Conservation (phyloP, 2,329 filamentous ascomycete genomes). For the Cladobotryum mycophilum region DNA sequence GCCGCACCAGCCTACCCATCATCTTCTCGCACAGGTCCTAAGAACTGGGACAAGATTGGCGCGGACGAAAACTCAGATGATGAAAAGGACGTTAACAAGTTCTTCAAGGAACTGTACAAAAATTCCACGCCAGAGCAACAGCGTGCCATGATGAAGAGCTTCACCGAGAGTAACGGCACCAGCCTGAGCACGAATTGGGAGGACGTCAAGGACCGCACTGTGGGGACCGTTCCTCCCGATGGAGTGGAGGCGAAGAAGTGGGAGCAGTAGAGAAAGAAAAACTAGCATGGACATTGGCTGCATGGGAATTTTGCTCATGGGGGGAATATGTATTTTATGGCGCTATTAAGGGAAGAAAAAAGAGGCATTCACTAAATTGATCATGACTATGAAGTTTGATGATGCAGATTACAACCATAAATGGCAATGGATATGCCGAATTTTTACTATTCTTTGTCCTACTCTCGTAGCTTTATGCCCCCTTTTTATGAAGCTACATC, state of each 20-base stretch:
- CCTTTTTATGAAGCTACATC: no score
- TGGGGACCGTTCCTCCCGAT: constrained; percentile 68
- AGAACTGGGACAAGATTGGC: constrained; percentile 83
- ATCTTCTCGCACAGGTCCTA: constrained; percentile 74
- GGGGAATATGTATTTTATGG: no score
- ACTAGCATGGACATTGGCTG: neutral
- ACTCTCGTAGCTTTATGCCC: no score
- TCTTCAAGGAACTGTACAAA: constrained; percentile 88
- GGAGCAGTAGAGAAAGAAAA: constrained; percentile 26
- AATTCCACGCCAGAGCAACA: constrained; percentile 70
- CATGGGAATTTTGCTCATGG: no score
- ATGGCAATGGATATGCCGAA: no score
- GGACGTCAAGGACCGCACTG: constrained; percentile 66
- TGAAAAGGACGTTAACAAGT: constrained; percentile 62
- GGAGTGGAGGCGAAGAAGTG: constrained; percentile 74
- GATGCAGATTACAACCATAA: no score
- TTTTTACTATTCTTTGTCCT: no score
- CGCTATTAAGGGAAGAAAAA: no score
- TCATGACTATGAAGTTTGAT: no score
- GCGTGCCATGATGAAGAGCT: constrained; percentile 97
- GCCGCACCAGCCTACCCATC: constrained; percentile 60
- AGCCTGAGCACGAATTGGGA: constrained; percentile 87
- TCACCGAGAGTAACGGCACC: constrained; percentile 88
- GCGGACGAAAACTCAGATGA: constrained; percentile 43
- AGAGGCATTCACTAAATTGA: no score